These are phyloP conservation scores for Coemansia umbellata DNA, from an alignment of 192 early-diverging fungal species.

Conservation along the genomic window DNA sequence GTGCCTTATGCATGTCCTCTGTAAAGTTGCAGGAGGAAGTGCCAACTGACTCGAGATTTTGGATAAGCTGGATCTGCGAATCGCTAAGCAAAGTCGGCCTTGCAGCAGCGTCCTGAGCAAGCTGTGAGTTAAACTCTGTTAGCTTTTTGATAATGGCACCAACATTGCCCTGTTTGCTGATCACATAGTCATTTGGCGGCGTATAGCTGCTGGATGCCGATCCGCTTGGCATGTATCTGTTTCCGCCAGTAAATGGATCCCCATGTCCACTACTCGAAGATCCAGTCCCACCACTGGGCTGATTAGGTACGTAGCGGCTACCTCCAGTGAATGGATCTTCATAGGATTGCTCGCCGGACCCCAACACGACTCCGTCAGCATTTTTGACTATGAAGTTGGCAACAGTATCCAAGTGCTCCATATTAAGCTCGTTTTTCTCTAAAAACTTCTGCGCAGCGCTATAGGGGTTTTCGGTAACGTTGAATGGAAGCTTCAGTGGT, in stretches of 20 bases:
- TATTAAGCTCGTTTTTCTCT: slow-evolving; percentile 69
- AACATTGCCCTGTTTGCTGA: slow-evolving; percentile 69
- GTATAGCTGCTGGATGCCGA: slow-evolving; percentile 11
- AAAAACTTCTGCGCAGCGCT: slow-evolving; percentile 90
- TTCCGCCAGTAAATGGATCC: slow-evolving; percentile 24
- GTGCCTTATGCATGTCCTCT: slow-evolving; percentile 36
- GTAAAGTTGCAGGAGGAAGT: slow-evolving; percentile 26
- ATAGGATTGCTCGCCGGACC: background rate
- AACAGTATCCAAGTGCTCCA: slow-evolving; percentile 87
- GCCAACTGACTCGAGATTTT: slow-evolving; percentile 2
- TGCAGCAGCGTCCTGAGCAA: slow-evolving; percentile 27
- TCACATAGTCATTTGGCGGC: slow-evolving; percentile 49
- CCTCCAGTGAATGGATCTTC: slow-evolving; percentile 49
- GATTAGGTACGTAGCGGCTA: slow-evolving; percentile 59
- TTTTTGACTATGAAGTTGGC: slow-evolving; percentile 93
- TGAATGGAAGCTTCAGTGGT: slow-evolving; percentile 90
- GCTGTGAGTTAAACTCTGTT: slow-evolving; percentile 59
- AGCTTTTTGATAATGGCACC: slow-evolving; percentile 74
- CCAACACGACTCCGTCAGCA: slow-evolving; percentile 55
- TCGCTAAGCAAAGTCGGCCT: slow-evolving; percentile 8
- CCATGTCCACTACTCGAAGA: slow-evolving; percentile 5
- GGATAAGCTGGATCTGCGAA: slow-evolving; percentile 12
- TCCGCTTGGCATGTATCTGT: slow-evolving; percentile 14
- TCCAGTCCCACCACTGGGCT: background rate
- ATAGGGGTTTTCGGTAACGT: slow-evolving; percentile 90